These are phyloP conservation scores for Picea glauca DNA, from an alignment of 75 land plant species.

Conservation along the genomic window DNA sequence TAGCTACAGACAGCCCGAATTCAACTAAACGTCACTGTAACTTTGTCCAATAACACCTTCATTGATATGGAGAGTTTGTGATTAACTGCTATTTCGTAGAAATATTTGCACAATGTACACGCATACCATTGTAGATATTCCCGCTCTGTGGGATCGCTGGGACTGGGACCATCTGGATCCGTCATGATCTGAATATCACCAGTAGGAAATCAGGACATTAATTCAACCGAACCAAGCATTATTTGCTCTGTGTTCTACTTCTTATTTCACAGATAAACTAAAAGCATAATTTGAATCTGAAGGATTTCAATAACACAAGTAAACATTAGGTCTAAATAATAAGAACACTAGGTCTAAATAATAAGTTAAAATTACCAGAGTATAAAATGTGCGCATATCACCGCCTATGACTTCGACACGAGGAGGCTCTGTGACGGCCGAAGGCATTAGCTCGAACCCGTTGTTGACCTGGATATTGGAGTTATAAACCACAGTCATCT, in stretches of 20 bases:
- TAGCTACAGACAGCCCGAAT: too few species aligned
- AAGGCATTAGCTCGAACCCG: slow-evolving; percentile 64
- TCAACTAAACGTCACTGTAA: too few species aligned
- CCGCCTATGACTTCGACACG: slow-evolving; percentile 40
- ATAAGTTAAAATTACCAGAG: slow-evolving; percentile 26
- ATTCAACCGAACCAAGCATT: too few species aligned
- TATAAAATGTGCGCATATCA: slow-evolving; percentile 42
- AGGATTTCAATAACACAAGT: neutral
- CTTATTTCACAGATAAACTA: too few species aligned
- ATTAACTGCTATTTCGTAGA: too few species aligned
- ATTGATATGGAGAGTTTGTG: too few species aligned
- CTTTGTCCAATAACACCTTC: too few species aligned
- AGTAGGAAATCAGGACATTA: too few species aligned
- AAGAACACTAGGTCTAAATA: neutral
- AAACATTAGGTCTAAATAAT: neutral
- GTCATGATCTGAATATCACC: slow-evolving; percentile 58
- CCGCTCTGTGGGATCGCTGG: slow-evolving; percentile 80
- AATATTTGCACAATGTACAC: neutral
- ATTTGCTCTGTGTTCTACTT: too few species aligned
- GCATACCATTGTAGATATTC: slow-evolving; percentile 87
- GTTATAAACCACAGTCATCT: slow-evolving; percentile 39
- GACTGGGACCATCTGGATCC: slow-evolving; percentile 95
- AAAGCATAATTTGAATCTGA: too few species aligned
- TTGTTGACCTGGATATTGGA: slow-evolving; percentile 47
- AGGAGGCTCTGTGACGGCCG: slow-evolving; percentile 32